Percentiles rank a stretch among this genome's conserved stretches.
These are phyloP conservation scores for Paratinospora sagittata DNA, from an alignment of 164 flowering plant species.

Conservation along the genomic window DNA sequence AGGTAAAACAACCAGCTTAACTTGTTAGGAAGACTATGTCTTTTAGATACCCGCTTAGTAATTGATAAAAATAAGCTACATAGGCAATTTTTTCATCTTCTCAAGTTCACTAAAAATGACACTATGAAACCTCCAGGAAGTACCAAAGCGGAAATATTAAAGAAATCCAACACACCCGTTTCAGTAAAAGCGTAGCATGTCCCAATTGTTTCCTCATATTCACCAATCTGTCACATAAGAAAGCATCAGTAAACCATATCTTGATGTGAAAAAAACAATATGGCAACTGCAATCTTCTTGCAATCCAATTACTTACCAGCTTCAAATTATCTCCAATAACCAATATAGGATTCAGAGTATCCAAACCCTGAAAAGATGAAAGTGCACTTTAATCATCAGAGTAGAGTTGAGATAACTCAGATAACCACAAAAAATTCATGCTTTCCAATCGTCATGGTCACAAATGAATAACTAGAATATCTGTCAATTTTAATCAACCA, in stretches of 20 bases:
- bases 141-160: background rate
- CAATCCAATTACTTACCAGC: conserved; percentile 42
- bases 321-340: conserved; percentile 47
- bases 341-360: conserved; percentile 26
- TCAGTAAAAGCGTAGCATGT: conserved; percentile 61
- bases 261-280: background rate
- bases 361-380: conserved; percentile 15
- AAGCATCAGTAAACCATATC: background rate
- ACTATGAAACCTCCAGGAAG: background rate
- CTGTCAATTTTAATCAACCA: background rate
- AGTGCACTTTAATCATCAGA: background rate
- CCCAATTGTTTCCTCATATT: conserved; percentile 69
- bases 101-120: background rate
- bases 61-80: too few species aligned
- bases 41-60: too few species aligned
- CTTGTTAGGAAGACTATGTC: too few species aligned
- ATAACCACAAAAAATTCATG: background rate
- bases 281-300: background rate
- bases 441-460: background rate
- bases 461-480: background rate
- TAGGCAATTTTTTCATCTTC: background rate
- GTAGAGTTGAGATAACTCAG: background rate
- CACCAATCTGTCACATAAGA: conserved; percentile 47
- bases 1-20: too few species aligned
- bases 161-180: conserved; percentile 26